These are phyloP conservation scores for Cordia subcordata DNA, from an alignment of 257 asterid species.

Conservation along the genomic window DNA sequence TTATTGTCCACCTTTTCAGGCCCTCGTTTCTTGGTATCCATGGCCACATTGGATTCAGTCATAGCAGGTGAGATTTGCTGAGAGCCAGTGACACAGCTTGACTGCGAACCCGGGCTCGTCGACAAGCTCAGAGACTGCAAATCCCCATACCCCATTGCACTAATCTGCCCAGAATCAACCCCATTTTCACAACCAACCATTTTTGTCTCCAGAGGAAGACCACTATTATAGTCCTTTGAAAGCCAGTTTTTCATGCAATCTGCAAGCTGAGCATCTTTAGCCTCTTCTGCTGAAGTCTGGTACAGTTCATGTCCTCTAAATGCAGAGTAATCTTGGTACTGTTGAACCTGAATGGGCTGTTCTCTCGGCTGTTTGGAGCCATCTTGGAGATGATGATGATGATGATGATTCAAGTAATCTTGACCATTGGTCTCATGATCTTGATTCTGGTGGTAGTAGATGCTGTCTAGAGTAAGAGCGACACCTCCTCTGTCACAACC, in stretches of 20 bases:
- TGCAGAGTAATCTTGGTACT: conserved; percentile 40
- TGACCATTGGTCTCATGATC: conserved; percentile 38
- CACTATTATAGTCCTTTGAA: conserved; percentile 34
- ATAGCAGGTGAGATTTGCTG: conserved; percentile 45
- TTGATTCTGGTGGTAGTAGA: conserved; percentile 29
- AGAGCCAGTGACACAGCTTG: conserved; percentile 70
- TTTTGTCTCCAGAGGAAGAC: conserved; percentile 31
- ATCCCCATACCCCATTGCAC: conserved; percentile 62
- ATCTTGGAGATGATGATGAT: conserved; percentile 27
- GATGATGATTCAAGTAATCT: conserved; percentile 38
- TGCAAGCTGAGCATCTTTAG: conserved; percentile 25
- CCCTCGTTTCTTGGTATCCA: conserved; percentile 20
- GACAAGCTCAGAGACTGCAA: conserved; percentile 72
- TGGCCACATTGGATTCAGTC: conserved; percentile 41
- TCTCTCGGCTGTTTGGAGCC: conserved; percentile 30
- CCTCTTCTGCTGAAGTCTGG: conserved; percentile 23
- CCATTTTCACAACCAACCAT: conserved; percentile 32
- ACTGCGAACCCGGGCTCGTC: conserved; percentile 92
- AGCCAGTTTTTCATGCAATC: conserved; percentile 54
- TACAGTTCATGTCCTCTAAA: conserved; percentile 39
- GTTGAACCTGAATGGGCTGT: conserved; percentile 26
- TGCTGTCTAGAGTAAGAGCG: conserved; percentile 20
- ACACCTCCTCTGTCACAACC: conserved; percentile 10
- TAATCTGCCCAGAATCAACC: conserved; percentile 32
- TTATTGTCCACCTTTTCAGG: conserved; percentile 30